phyloP scores from a whole-genome alignment of 768 basidiomycete species.

The Boletus tomentosulus region DNA sequence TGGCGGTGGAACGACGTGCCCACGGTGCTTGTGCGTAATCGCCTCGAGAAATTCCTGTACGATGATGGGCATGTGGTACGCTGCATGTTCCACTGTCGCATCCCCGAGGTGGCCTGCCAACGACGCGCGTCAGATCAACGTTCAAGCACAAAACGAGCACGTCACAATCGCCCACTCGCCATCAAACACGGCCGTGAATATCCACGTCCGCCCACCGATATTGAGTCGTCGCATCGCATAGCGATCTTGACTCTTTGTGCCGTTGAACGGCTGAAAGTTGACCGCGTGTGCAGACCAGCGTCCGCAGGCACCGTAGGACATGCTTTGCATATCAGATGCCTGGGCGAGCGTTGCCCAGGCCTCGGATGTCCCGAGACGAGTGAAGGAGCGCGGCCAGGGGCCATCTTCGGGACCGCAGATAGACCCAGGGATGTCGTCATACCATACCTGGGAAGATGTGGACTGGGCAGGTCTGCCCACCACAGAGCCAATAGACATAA shows the following conservation, averaged over 20 bases:
- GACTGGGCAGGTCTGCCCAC: constrained; percentile 12
- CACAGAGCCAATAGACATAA: constrained; percentile 14
- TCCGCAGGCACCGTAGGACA: constrained; percentile 33
- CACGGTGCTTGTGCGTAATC: constrained; percentile 35
- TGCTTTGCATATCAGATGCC: constrained; percentile 49
- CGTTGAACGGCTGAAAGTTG: constrained; percentile 63
- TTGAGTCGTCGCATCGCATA: constrained; percentile 56
- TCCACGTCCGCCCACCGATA: constrained; percentile 54
- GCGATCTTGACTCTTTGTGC: constrained; percentile 56
- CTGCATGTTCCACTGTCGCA: constrained; percentile 65
- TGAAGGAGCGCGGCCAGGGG: constrained; percentile 60
- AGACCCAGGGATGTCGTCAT: constrained; percentile 59
- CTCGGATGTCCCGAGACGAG: constrained; percentile 45
- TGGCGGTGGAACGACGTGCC: constrained; percentile 40
- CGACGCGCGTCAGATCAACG: not conserved
- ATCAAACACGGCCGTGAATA: constrained; percentile 68
- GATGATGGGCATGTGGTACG: constrained; percentile 64
- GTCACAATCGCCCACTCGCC: constrained; percentile 37
- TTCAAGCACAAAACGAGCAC: not conserved
- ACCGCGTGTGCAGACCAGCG: constrained; percentile 51
- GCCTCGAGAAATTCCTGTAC: constrained; percentile 54
- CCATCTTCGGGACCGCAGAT: constrained; percentile 62
- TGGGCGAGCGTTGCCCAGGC: constrained; percentile 50
- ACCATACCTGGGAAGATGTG: constrained; percentile 41
- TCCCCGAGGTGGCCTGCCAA: constrained; percentile 61